Base-by-base conservation (phyloP, 179 eudicot species). In the Spergularia azorica region DNA sequence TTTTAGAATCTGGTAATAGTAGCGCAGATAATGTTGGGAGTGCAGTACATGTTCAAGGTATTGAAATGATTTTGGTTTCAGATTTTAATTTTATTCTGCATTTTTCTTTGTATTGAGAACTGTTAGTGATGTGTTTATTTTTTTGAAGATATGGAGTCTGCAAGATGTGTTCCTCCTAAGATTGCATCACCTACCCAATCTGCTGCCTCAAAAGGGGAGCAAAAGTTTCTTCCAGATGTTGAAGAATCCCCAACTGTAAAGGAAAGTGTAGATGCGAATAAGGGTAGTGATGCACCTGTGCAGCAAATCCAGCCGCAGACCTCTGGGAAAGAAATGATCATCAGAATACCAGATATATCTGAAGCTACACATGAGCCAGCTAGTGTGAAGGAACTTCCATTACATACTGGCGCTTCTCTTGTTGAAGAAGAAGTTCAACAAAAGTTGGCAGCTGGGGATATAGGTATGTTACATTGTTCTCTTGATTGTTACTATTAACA, bases 21-120 rank as follows among this genome's bases (percentile, higher is more conserved):
- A 96, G 94, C 71, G 87, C 85, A 63, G 96, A 90, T 71, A 94
- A 88, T 82, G 87, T 87, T 79, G 94, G 97, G 65, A 90, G 99
- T 81, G 88, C 89, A 56, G 73, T 79, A 70, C 93, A 87, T 52
- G 87, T 84, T 61, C 97, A 85, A 90, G 99, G 98, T 93, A 74
- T 76, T 39, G 56, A 51, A 20, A 14, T 46, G 38, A 58, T 61
- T 17, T 36, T 66, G 66, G 8, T 52, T 70, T 67, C 21, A 9
- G 0, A 4, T 41, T 32, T 46, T 36, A 26, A 26, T 26, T 26
- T 26, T 26, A 26, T 26, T 26, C 32, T 26, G 32, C 32, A 21
- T 11, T 43, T 55, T n/a, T 48, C 41, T 52, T 10, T 32, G 15
- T 7, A 15, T 43, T 13, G 1, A 0, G 0, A 55, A 16, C 39